Conservation (phyloP, 2,329 filamentous ascomycete species). For the Paraphoma sp. region DNA sequence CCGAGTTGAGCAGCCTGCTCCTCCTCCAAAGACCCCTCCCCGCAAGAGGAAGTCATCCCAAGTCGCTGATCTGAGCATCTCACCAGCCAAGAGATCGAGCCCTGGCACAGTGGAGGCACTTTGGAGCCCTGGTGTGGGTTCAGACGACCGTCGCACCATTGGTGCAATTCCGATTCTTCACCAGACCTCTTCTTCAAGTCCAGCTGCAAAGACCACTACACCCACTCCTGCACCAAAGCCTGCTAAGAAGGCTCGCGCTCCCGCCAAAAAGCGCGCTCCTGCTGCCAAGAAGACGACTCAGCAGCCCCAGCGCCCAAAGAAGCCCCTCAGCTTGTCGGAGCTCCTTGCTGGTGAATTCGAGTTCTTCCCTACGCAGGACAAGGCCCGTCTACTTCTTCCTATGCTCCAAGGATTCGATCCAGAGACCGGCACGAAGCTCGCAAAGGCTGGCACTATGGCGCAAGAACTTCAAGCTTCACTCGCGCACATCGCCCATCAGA, state of each 20-base stretch:
- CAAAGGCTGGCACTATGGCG: neutral
- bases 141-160: neutral
- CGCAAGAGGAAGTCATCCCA: slow-evolving; percentile 1
- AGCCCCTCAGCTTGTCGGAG: slow-evolving; percentile 12
- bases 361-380: slow-evolving; percentile 18
- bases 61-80: neutral
- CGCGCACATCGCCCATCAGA: neutral
- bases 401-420: slow-evolving; percentile 27
- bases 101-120: slow-evolving; percentile 10
- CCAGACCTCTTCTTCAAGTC: slow-evolving; percentile 4
- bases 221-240: neutral
- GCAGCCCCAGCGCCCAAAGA: neutral
- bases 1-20: neutral
- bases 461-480: neutral
- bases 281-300: slow-evolving; percentile 1
- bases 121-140: slow-evolving; percentile 7
- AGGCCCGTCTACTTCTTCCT: slow-evolving; percentile 22
- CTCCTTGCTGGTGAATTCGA: slow-evolving; percentile 16
- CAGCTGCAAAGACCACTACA: slow-evolving; percentile 1
- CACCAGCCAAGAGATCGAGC: neutral
- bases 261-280: neutral
- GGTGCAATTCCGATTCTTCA: neutral
- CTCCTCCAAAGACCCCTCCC: slow-evolving; percentile 1
- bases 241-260: neutral
- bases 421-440: slow-evolving; percentile 5